These are phyloP conservation scores for Vigna nakashimae DNA, from an alignment of 306 rosid genomes.

Conservation along the genomic window DNA sequence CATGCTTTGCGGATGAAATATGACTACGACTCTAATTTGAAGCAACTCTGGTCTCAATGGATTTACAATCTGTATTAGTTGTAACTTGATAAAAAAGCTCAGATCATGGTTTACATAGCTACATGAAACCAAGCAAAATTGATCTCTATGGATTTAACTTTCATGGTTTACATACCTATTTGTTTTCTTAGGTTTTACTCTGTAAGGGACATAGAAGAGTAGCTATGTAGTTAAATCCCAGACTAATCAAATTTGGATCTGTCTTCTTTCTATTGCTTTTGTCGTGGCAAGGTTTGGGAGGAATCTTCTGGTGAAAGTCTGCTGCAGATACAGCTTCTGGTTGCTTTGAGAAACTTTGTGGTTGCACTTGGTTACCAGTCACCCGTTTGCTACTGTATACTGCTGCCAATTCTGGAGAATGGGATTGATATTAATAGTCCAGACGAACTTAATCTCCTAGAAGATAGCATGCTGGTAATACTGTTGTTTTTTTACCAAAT, in stretches of 20 bases:
- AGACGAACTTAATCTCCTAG: conserved; percentile 88
- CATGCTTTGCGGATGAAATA: not conserved
- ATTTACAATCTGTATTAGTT: not conserved
- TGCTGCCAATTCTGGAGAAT: conserved; percentile 81
- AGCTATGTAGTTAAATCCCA: conserved; percentile 23
- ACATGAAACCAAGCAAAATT: not conserved
- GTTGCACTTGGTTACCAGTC: conserved; percentile 88
- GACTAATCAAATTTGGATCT: conserved; percentile 27
- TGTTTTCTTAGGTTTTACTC: conserved; percentile 36
- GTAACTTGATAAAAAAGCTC: not conserved
- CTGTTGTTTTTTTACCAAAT: conserved; percentile 33
- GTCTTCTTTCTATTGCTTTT: conserved; percentile 34
- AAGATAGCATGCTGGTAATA: conserved; percentile 98
- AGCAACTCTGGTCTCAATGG: not conserved
- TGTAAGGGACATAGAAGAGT: conserved; percentile 18
- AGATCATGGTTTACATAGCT: not conserved
- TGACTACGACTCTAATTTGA: not conserved
- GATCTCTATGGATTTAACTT: no score
- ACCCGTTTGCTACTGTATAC: conserved; percentile 79
- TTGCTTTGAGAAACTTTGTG: conserved; percentile 91
- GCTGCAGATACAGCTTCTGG: conserved; percentile 92
- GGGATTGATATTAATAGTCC: conserved; percentile 93
- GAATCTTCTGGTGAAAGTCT: conserved; percentile 95
- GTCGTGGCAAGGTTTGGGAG: conserved; percentile 81
- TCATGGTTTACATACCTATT: conserved; percentile 2